Percentiles rank a stretch among this genome's conserved stretches.
These are phyloP conservation scores for Neopestalotiopsis rosae DNA, from an alignment of 2,329 filamentous ascomycete genomes.

Conservation along the genomic window DNA sequence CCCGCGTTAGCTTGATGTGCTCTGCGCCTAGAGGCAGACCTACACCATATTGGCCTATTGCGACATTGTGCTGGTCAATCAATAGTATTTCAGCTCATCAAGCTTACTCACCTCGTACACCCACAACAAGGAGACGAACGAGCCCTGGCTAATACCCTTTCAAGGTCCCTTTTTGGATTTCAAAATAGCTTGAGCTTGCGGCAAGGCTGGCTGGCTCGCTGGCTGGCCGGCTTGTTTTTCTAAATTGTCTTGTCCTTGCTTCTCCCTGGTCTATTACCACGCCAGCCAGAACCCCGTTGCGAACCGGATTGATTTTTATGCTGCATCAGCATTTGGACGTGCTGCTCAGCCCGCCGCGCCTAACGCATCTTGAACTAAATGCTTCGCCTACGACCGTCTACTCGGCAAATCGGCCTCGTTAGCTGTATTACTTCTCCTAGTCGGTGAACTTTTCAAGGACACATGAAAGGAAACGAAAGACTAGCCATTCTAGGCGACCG, in stretches of 20 bases:
- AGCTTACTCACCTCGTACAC: no score
- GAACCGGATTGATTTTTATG: no score
- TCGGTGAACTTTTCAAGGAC: not conserved
- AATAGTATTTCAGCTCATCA: no score
- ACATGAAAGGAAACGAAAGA: not conserved
- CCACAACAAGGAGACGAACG: not conserved
- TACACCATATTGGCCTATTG: no score
- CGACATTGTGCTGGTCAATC: no score
- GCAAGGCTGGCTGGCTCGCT: not conserved
- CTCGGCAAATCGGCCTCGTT: not conserved
- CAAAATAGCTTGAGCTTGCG: not conserved
- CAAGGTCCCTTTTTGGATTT: not conserved
- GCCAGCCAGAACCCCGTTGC: not conserved
- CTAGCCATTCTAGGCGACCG: not conserved
- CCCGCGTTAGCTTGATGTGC: no score
- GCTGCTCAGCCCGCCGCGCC: no score
- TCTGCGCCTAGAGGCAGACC: no score
- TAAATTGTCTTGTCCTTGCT: not conserved
- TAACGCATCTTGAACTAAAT: not conserved
- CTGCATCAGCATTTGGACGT: no score
- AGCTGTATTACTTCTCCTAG: not conserved
- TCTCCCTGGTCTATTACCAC: not conserved
- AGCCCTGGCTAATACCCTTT: not conserved
- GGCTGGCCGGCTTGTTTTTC: not conserved
- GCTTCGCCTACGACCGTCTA: not conserved